Evolutionary conservation across 1,284 basidiomycete genomes (phyloP), one percentile per base, ranked within the genome.

Genomic region (Cutaneotrichosporon cutaneum): DNA sequence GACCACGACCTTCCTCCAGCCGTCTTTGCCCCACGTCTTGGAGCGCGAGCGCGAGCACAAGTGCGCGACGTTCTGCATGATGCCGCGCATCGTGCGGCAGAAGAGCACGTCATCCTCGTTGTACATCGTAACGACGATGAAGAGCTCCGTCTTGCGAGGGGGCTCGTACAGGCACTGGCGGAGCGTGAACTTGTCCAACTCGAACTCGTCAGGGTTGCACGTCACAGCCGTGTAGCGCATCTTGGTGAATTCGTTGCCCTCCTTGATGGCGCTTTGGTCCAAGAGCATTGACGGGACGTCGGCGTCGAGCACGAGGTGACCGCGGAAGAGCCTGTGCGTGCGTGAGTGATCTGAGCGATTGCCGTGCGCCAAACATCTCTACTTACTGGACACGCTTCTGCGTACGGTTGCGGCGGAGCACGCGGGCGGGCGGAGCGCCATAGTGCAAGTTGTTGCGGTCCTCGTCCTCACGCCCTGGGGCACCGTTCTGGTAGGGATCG

Each of bases 161-260:
- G 91, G 91, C 70, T 94, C 90, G 77, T 94, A 94, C 67, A 91
- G 85, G 30, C 83, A 80, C 75, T 83, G 92, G 9, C 92, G 84
- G 7, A 95, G 83, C 0, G 90, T 90, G 80, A 93, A 96, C 3
- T 88, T 87, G 45, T 85, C 82, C 32, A 86, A 82, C 69, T 87
- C 85, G 78, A 95, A 96, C 72, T 92, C 87, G 74, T 95, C 90
- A 3, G 92, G 92, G 76, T 95, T 92, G 77, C 90, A 92, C 0
- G 93, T 95, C n/a, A 90, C 90, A 0, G 92, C 92, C 1, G 88
- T 88, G 79, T 94, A 94, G 8, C 94, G 86, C 91, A 97, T 92
- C 78, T 94, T 89, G 2, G 91, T 92, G 77, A 94, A 95, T 79
- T 99, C 95, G 62, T 90, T 86, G 64, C 92, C 90, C 57, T 85